A percentile compares a stretch with the other conserved stretches of the same genome.
phyloP scores from a whole-genome alignment of 345 rosid species.

The Acer saccharum region DNA sequence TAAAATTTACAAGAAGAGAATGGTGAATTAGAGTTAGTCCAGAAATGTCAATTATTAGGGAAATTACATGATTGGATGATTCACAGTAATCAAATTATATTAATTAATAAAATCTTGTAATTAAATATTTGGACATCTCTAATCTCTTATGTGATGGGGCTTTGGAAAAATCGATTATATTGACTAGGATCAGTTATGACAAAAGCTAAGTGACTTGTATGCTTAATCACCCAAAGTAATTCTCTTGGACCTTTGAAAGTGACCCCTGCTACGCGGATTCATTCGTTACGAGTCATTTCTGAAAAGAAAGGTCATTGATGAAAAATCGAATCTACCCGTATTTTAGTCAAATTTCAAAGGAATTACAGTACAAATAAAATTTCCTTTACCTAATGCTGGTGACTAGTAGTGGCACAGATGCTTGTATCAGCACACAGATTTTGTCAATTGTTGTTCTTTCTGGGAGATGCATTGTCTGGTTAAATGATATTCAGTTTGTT shows the following conservation, averaged over 20 bases:
- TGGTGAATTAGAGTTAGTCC: background rate
- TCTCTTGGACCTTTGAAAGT: conserved; percentile 6
- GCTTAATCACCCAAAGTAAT: conserved; percentile 24
- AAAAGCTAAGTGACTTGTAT: conserved; percentile 5
- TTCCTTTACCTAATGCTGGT: too few relatives aligned
- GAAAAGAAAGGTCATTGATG: too few relatives aligned
- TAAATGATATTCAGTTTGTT: background rate
- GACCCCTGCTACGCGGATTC: background rate
- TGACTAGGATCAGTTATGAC: conserved; percentile 21
- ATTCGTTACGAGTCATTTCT: too few relatives aligned
- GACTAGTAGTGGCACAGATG: background rate
- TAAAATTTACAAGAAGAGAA: background rate
- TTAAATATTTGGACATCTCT: too few relatives aligned
- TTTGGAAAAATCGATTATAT: conserved; percentile 29
- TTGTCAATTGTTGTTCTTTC: background rate
- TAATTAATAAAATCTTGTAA: background rate
- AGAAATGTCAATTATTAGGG: conserved; percentile 6
- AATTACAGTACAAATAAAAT: too few relatives aligned
- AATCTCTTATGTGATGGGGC: conserved; percentile 11
- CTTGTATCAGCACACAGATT: background rate
- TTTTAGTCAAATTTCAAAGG: too few relatives aligned
- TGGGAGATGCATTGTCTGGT: background rate
- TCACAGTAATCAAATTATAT: background rate
- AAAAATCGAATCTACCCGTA: too few relatives aligned
- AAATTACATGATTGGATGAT: background rate